A percentile compares a stretch with the other conserved stretches of the same genome.
phyloP scores from a whole-genome alignment of 768 basidiomycete genomes.

The Hydnomerulius pinastri region DNA sequence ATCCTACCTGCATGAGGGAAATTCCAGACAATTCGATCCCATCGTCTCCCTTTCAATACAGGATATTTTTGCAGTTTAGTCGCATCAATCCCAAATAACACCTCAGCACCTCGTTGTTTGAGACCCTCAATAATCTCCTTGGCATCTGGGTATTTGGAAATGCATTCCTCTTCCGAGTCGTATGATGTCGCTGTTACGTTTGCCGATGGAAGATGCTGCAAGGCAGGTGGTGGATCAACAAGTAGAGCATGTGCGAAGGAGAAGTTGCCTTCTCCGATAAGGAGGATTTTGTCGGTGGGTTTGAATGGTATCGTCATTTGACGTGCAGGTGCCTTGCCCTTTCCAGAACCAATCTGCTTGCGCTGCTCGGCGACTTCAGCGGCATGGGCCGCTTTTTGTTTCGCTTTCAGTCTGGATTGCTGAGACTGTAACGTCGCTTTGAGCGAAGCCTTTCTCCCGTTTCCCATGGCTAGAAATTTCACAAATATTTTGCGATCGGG shows the following conservation, averaged over 20 bases:
- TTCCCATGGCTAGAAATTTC: conserved; percentile 35
- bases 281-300: conserved; percentile 64
- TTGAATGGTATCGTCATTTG: conserved; percentile 65
- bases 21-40: conserved; percentile 90
- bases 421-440: conserved; percentile 72
- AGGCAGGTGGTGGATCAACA: conserved; percentile 40
- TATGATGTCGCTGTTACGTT: conserved; percentile 86
- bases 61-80: conserved; percentile 64
- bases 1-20: conserved; percentile 91
- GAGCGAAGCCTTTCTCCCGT: conserved; percentile 57
- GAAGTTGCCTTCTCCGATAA: conserved; percentile 95
- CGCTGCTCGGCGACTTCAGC: conserved; percentile 41
- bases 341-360: conserved; percentile 40
- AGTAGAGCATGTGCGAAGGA: conserved; percentile 84
- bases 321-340: conserved; percentile 34
- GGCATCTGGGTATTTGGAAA: conserved; percentile 80
- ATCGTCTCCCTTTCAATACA: conserved; percentile 58
- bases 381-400: conserved; percentile 58
- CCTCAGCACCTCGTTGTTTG: conserved; percentile 58
- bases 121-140: conserved; percentile 56
- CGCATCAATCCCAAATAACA: conserved; percentile 87
- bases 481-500: too few relatives aligned
- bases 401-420: conserved; percentile 63
- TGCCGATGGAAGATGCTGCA: conserved; percentile 56
- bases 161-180: conserved; percentile 77